Conservation (phyloP, 768 basidiomycete genomes). For the Lentinula aciculospora region DNA sequence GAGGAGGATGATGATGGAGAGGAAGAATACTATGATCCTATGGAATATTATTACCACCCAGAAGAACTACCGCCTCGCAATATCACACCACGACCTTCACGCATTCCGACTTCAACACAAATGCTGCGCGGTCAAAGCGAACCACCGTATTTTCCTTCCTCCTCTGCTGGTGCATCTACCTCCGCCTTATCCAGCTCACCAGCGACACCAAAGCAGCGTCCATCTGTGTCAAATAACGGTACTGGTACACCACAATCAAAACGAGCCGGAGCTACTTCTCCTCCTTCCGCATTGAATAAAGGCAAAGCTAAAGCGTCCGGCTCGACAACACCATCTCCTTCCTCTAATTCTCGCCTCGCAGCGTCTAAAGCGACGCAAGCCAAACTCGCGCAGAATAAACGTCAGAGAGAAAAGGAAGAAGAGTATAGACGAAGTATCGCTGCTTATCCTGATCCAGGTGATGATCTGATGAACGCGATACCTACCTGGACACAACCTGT, state of each 20-base stretch:
- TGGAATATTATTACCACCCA: conserved; percentile 17
- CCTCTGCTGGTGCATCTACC: not conserved
- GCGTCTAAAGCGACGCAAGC: conserved; percentile 36
- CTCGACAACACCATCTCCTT: conserved; percentile 24
- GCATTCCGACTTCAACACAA: conserved; percentile 23
- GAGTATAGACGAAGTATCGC: conserved; percentile 55
- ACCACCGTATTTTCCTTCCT: conserved; percentile 25
- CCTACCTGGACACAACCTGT: conserved; percentile 79
- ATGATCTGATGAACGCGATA: conserved; percentile 66
- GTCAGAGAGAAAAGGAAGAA: conserved; percentile 33
- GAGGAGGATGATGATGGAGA: conserved; percentile 44
- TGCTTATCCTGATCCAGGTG: conserved; percentile 59
- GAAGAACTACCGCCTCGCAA: conserved; percentile 23
- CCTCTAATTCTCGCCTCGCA: conserved; percentile 32
- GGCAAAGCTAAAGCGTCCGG: conserved; percentile 19
- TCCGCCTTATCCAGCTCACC: not conserved
- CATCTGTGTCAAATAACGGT: not conserved
- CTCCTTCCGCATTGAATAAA: not conserved
- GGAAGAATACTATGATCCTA: conserved; percentile 22
- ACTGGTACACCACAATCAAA: not conserved
- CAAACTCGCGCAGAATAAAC: conserved; percentile 25
- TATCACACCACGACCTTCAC: conserved; percentile 35
- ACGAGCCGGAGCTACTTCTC: not conserved
- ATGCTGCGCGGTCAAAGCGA: conserved; percentile 31
- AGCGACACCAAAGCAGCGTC: not conserved